A percentile compares a stretch with the other conserved stretches of the same genome.
phyloP scores from a whole-genome alignment of 1,284 basidiomycete species.

The Trichosporon sp. region DNA sequence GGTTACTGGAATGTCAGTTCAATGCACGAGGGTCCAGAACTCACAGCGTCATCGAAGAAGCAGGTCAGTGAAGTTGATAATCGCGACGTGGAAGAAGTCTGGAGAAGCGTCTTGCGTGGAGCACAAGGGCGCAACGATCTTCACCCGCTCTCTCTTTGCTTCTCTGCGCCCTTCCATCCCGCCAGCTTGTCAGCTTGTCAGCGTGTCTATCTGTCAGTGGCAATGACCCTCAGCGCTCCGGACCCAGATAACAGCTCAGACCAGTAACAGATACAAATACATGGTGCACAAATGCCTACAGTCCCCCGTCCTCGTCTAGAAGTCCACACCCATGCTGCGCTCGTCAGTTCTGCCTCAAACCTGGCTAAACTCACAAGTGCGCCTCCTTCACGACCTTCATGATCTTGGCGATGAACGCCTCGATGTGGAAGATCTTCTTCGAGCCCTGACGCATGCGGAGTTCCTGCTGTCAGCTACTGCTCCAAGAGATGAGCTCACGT shows the following conservation, averaged over 20 bases:
- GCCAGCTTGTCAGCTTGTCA: background rate
- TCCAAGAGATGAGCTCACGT: conserved; percentile 63
- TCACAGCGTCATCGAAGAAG: too few relatives aligned
- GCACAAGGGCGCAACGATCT: background rate
- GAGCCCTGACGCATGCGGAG: conserved; percentile 83
- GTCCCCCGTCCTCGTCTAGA: background rate
- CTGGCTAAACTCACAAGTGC: conserved; percentile 37
- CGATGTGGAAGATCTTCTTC: conserved; percentile 94
- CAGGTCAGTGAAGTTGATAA: too few relatives aligned
- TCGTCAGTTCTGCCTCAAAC: background rate
- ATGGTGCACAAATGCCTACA: background rate
- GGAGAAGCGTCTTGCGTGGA: background rate
- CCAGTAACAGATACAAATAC: background rate
- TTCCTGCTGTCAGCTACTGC: conserved; percentile 64
- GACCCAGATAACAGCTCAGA: background rate
- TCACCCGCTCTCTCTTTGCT: background rate
- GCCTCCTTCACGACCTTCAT: conserved; percentile 54
- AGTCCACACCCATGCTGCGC: conserved; percentile 12
- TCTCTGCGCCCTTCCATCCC: background rate
- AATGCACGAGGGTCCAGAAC: too few relatives aligned
- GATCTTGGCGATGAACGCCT: conserved; percentile 66
- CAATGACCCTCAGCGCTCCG: background rate
- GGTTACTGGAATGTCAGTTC: too few relatives aligned
- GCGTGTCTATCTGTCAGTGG: too few relatives aligned
- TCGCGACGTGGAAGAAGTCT: too few relatives aligned